Base-by-base conservation (phyloP, 2,329 filamentous ascomycete species). In the Claviceps citrina region DNA sequence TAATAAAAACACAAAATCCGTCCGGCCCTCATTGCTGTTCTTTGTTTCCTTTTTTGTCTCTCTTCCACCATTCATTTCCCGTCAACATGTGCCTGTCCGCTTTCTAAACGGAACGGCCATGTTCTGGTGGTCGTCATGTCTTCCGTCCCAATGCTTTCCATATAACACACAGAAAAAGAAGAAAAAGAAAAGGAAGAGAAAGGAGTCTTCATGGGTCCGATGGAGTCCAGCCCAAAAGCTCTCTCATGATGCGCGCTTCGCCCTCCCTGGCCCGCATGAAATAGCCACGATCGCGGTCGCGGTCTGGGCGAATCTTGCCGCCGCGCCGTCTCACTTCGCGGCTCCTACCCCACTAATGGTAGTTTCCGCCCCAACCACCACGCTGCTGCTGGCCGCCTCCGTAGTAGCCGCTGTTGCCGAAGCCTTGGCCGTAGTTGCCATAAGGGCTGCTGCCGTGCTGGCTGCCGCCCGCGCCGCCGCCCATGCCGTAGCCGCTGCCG, bases 301-400 rank as follows among this genome's bases (percentile, higher is more conserved):
- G 36, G n/a, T 45, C 33, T 18, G 25, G 31, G 30, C 43, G 45
- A 28, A 43, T 34, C 37, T 20, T 40, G 30, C 44, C 42, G 30
- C 42, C 41, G 34, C 42, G 45, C 44, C 49, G 41, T 46, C 39
- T 51, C 43, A 46, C 49, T 38, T 52, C 51, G 47, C 51, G 50
- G 49, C 48, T 44, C 45, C 51, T 54, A 59, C 55, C 54, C 52
- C 50, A 50, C 56, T 67, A 65, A 49, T 70, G 64, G 64, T 76
- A 76, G 65, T 76, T 76, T 49, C 65, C 66, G 49, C 72, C 71
- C 71, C 71, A 76, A 51, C 71, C 71, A 47, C 69, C 65, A 45
- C 66, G 66, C 52, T 64, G 64, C 50, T 63, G 61, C 47, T 67
- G 61, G 32, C 44, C 44, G 36, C 46, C 54, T 42, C 61, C 63